These are phyloP conservation scores for Boeremia lycopersici DNA, from an alignment of 2,329 filamentous ascomycete species.

Conservation along the genomic window DNA sequence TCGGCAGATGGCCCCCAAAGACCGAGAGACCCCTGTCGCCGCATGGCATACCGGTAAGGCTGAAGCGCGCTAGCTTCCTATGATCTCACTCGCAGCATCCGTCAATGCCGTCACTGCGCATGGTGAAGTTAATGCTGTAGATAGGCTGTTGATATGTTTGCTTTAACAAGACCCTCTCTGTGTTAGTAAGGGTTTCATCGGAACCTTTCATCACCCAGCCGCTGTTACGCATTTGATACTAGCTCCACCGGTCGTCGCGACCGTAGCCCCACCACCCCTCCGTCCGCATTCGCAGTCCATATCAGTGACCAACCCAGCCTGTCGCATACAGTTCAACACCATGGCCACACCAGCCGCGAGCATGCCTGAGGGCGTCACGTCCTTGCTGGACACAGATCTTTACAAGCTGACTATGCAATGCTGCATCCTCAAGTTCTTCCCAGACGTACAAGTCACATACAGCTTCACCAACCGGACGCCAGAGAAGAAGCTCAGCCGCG, in stretches of 20 bases:
- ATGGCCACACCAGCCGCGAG: constrained; percentile 31
- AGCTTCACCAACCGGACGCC: constrained; percentile 95
- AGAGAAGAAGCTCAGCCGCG: constrained; percentile 85
- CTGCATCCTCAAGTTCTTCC: constrained; percentile 85
- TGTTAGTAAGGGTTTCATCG: background rate
- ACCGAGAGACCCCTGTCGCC: constrained; percentile 12
- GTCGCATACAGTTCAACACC: background rate
- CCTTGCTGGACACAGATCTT: constrained; percentile 65
- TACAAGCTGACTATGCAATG: constrained; percentile 99
- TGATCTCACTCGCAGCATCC: constrained; percentile 12
- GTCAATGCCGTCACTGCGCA: constrained; percentile 3
- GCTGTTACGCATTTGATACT: constrained; percentile 6
- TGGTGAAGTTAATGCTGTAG: background rate
- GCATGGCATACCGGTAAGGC: constrained; percentile 5
- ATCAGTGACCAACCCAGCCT: background rate
- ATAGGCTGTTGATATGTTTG: background rate
- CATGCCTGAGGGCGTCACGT: constrained; percentile 50
- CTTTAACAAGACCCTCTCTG: background rate
- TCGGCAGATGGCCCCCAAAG: constrained; percentile 4
- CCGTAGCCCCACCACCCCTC: constrained; percentile 39
- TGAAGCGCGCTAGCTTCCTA: constrained; percentile 7
- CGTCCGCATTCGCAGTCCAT: constrained; percentile 20
- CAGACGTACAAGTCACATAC: constrained; percentile 80
- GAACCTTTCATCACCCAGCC: background rate
- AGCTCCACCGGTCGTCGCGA: constrained; percentile 3